Evolutionary conservation across 2,329 filamentous ascomycete genomes (phyloP).

Genomic region (Claviceps sp.): DNA sequence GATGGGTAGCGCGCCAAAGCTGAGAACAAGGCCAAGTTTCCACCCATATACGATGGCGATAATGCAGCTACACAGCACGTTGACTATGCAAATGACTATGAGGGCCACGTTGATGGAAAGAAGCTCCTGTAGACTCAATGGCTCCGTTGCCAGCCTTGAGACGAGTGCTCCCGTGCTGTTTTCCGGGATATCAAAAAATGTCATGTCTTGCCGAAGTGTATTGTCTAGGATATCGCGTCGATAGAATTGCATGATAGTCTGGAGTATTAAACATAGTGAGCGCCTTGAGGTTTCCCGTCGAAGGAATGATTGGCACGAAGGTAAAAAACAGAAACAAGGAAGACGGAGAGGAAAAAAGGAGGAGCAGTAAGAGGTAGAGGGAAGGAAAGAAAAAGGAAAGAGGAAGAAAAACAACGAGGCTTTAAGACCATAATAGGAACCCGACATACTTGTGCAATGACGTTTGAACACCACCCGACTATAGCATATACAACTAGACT

Average conservation of each 20-base stretch:
- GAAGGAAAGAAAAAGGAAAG: no score
- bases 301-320: background rate
- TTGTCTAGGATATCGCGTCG: conserved; percentile 32
- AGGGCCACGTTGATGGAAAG: conserved; percentile 34
- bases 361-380: background rate
- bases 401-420: no score
- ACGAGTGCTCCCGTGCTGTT: conserved; percentile 27
- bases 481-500: conserved; percentile 30
- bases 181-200: conserved; percentile 27
- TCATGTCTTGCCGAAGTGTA: conserved; percentile 41
- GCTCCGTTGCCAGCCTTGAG: conserved; percentile 23
- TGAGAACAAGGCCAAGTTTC: conserved; percentile 35
- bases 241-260: conserved; percentile 20
- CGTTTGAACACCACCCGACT: conserved; percentile 23
- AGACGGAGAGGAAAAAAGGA: background rate
- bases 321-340: no score
- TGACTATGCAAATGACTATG: conserved; percentile 32
- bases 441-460: conserved; percentile 19
- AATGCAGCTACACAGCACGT: conserved; percentile 29
- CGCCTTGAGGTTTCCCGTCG: background rate
- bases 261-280: background rate
- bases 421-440: no score
- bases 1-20: conserved; percentile 31
- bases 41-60: conserved; percentile 33
- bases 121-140: conserved; percentile 36